Evolutionary conservation across 2,329 filamentous ascomycete species (phyloP).

Genomic region (Exophiala aquamarina): DNA sequence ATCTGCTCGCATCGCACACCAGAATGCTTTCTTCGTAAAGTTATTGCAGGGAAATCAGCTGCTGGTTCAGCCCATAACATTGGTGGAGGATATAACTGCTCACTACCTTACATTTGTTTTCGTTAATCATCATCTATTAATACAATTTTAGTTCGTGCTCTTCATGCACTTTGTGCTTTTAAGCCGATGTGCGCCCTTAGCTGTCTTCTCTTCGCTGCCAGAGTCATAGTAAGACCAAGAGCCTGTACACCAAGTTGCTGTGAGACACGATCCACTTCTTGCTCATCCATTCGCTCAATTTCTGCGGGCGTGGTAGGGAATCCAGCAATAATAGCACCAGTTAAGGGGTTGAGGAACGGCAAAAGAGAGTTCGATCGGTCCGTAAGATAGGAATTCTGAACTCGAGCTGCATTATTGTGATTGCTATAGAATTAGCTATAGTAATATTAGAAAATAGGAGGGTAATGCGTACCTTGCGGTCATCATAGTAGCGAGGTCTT

Average conservation of each 20-base stretch:
- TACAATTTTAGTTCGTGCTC: no score
- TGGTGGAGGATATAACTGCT: no score
- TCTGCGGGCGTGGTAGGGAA: neutral
- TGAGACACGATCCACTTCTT: neutral
- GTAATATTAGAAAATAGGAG: neutral
- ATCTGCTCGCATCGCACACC: no score
- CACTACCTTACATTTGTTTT: no score
- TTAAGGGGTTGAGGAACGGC: neutral
- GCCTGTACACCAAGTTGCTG: neutral
- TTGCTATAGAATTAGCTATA: neutral
- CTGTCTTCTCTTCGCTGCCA: neutral
- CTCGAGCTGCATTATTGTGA: neutral
- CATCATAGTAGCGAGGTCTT: neutral
- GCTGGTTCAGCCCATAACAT: no score
- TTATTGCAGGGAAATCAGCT: no score
- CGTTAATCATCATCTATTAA: no score
- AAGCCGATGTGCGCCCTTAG: neutral
- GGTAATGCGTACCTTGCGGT: neutral
- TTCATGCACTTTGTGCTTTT: neutral
- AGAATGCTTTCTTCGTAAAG: no score
- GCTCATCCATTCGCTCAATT: neutral
- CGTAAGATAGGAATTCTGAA: neutral
- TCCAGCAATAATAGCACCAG: neutral
- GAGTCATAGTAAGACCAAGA: neutral
- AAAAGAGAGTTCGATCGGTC: neutral